Percentiles rank a stretch among this genome's conserved stretches.
Evolutionary conservation across 2,329 filamentous ascomycete species (phyloP).

Genomic region (Venturia effusa): DNA sequence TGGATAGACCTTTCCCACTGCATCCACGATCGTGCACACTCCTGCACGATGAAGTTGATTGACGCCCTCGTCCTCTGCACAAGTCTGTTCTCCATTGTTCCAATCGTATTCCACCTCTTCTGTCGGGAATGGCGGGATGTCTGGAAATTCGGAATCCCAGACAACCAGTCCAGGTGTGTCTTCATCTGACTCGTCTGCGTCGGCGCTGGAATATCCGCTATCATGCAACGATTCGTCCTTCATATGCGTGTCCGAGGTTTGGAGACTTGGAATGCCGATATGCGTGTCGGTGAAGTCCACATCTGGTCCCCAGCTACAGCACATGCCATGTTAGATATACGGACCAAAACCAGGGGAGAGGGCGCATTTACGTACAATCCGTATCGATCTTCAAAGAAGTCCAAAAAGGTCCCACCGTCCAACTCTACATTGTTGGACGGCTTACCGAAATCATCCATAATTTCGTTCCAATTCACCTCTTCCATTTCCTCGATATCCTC

Average conservation of each 20-base stretch:
- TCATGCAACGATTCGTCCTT: not conserved
- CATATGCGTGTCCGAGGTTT: not conserved
- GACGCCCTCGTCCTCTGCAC: not conserved
- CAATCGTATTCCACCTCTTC: not conserved
- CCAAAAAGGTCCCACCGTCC: not conserved
- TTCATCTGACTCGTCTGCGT: not conserved
- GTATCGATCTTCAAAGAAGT: not conserved
- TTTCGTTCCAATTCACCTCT: not conserved
- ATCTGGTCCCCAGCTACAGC: not conserved
- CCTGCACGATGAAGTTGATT: not conserved
- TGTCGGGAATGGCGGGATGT: not conserved
- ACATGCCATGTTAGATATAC: not conserved
- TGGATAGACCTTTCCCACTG: not conserved
- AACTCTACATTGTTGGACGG: not conserved
- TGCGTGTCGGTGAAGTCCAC: not conserved
- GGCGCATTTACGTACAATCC: not conserved
- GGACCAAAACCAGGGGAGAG: not conserved
- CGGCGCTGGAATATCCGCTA: not conserved
- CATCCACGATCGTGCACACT: not conserved
- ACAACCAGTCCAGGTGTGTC: not conserved
- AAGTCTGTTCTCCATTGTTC: not conserved
- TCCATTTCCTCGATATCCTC: slow-evolving; percentile 2
- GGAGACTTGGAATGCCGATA: not conserved
- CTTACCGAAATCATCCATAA: not conserved
- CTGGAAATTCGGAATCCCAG: not conserved